Base-by-base conservation (phyloP, 805 yeast genomes). In the Suhomyces kilbournensis region DNA sequence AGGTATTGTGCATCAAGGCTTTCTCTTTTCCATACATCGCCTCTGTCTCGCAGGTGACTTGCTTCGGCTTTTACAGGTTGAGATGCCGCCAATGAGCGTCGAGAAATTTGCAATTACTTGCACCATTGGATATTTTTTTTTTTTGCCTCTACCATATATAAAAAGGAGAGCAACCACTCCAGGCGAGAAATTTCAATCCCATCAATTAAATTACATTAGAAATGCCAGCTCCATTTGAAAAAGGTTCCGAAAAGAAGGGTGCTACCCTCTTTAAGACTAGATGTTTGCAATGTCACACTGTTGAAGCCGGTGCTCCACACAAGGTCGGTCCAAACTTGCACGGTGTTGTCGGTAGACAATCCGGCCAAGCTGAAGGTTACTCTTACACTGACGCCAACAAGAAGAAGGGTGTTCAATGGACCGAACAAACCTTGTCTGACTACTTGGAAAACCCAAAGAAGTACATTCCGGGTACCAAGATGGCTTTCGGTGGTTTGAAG, bases 401-500 rank as follows among this genome's bases (percentile, higher is more conserved):
- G 84, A 87, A 86, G 81, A 91, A 91, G 80, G 96, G 91, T 71
- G 96, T 94, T 58, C 65, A 66, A 55, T 94, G 99, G 99, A 65
- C 69, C 62, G 91, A 85, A 70, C 91, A 91, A 72, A 83, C 90
- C 75, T 83, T 94, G 88, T 82, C 87, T 66, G 96, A 89, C 76
- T 94, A 94, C 87, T 85, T 94, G 77, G 96, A 88, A 79, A 94
- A 94, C 89, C 99, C 99, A 81, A 94, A 94, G 96, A 94, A 94
- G 82, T 94, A 91, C 83, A 91, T 94, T 66, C 99, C 99, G 74
- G 99, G 99, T 77, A 94, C 98, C 82, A 94, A 94, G 88, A 94
- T 94, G 99, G 98, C 99, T 61, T 94, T 93, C 69, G 99, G 97
- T 80, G 99, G 99, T 81, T 85, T 94, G 78, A 94, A 94, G 92